Evolutionary conservation across 139 green algal species (phyloP).

Genomic region (Trebouxia sp.): DNA sequence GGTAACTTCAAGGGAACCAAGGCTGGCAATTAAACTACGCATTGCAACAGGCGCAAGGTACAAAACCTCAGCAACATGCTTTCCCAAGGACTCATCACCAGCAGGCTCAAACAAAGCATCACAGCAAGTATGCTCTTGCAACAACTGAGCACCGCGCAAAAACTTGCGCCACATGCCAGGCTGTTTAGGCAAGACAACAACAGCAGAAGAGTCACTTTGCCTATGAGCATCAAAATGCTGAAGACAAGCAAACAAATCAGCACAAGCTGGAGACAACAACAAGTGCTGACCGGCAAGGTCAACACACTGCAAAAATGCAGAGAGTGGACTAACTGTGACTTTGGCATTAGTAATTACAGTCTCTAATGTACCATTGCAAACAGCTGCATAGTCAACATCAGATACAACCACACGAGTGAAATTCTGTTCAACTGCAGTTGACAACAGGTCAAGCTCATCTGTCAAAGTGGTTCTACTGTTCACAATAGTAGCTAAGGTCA

Average conservation of each 20-base stretch:
- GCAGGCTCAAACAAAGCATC: not conserved
- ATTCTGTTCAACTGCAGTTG: not conserved
- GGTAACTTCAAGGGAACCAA: not conserved
- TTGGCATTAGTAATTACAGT: not conserved
- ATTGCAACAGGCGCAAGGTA: not conserved
- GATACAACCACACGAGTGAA: not conserved
- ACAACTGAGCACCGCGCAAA: not conserved
- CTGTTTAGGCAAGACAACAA: not conserved
- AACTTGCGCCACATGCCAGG: not conserved
- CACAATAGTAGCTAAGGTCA: not conserved
- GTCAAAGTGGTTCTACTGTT: not conserved
- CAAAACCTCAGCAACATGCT: not conserved
- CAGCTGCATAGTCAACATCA: not conserved
- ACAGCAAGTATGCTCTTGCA: not conserved
- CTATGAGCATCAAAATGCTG: not conserved
- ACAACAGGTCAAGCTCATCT: not conserved
- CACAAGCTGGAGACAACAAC: not conserved
- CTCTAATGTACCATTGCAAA: too few species aligned
- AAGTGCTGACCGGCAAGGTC: not conserved
- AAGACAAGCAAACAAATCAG: not conserved
- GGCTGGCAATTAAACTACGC: not conserved
- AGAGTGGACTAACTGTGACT: not conserved
- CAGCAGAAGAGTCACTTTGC: not conserved
- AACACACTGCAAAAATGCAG: not conserved
- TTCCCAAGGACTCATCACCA: not conserved